phyloP scores from a whole-genome alignment of 2,329 filamentous ascomycete species.

The Apiospora arundinis region DNA sequence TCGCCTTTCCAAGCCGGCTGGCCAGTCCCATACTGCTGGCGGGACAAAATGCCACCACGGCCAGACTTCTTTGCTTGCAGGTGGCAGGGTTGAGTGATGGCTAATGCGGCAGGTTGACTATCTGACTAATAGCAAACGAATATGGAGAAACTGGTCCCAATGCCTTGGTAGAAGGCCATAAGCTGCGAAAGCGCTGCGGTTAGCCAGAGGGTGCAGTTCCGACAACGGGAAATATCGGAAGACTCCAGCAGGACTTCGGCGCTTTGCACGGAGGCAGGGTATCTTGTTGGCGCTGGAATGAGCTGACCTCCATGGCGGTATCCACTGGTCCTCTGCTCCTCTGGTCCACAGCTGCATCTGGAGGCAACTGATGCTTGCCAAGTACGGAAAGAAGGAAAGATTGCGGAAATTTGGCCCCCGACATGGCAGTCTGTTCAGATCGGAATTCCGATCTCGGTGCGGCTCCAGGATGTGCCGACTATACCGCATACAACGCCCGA shows the following conservation, averaged over 20 bases:
- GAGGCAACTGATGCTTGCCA: constrained; percentile 3
- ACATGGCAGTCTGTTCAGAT: background rate
- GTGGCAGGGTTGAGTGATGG: background rate
- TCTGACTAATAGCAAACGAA: constrained; percentile 10
- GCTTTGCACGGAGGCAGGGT: constrained; percentile 14
- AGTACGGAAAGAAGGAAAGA: constrained; percentile 15
- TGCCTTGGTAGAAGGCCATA: background rate
- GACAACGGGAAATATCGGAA: constrained; percentile 19
- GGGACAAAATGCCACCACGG: background rate
- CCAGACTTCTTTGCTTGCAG: background rate
- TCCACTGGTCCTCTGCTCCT: background rate
- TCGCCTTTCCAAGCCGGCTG: background rate
- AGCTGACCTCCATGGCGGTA: background rate
- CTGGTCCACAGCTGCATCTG: constrained; percentile 3
- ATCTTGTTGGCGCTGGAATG: background rate
- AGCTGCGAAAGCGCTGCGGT: constrained; percentile 8
- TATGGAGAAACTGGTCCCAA: background rate
- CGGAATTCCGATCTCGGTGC: constrained; percentile 19
- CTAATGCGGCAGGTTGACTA: background rate
- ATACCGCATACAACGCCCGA: constrained; percentile 4
- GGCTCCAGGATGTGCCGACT: background rate
- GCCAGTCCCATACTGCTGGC: background rate
- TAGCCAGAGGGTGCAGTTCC: background rate
- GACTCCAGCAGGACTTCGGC: constrained; percentile 8
- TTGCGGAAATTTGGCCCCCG: background rate